Conservation (phyloP, 75 land plant species). For the Azolla pinnata region DNA sequence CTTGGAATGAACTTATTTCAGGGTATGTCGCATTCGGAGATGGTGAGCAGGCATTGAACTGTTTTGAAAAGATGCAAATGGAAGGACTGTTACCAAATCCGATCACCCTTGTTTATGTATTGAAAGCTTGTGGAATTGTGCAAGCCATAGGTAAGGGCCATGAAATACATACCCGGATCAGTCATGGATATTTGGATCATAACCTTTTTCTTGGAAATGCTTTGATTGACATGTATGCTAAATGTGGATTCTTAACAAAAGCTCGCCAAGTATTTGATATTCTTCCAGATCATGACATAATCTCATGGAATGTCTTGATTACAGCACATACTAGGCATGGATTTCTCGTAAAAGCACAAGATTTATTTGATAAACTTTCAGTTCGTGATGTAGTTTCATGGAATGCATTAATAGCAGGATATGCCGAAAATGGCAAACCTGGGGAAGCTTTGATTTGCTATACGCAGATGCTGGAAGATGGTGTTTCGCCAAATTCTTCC, state of each 20-base stretch:
- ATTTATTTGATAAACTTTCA: constrained; percentile 4
- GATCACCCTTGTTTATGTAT: constrained; percentile 27
- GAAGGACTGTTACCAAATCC: constrained; percentile 28
- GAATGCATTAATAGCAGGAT: constrained; percentile 15
- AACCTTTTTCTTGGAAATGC: constrained; percentile 19
- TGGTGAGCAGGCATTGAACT: constrained; percentile 12
- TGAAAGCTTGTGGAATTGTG: constrained; percentile 30
- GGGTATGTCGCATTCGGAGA: constrained; percentile 10
- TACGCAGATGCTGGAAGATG: constrained; percentile 26
- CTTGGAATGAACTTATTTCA: constrained; percentile 15
- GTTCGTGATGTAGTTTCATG: constrained; percentile 7
- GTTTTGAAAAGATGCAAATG: constrained; percentile 29
- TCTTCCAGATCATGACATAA: constrained; percentile 13
- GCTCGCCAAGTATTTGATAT: constrained; percentile 12
- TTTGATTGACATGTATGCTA: constrained; percentile 39
- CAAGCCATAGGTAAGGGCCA: constrained; percentile 25
- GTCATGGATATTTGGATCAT: constrained; percentile 16
- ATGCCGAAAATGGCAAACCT: constrained; percentile 9
- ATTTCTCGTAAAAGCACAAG: constrained; percentile 1
- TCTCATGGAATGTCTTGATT: constrained; percentile 33
- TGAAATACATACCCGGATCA: constrained; percentile 34
- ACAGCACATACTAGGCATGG: constrained; percentile 8
- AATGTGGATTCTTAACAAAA: constrained; percentile 25
- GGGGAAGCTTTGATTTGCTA: constrained; percentile 22
- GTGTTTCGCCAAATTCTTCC: constrained; percentile 33